phyloP scores from a whole-genome alignment of 2,329 filamentous ascomycete species.

The Zalaria obscura region DNA sequence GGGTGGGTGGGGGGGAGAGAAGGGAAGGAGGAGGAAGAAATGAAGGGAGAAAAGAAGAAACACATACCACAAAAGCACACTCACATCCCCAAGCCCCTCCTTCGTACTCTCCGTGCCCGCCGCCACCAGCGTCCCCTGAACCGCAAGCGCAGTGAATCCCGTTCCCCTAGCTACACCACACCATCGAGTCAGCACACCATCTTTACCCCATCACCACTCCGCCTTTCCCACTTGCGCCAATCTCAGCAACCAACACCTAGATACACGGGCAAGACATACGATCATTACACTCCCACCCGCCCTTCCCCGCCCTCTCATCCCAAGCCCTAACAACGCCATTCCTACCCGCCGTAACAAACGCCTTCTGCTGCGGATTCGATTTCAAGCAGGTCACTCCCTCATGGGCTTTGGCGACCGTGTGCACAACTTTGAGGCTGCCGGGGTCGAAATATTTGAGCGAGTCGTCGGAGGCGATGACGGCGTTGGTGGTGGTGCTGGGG shows the following conservation, averaged over 20 bases:
- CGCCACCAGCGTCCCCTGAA: constrained; percentile 47
- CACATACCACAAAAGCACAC: constrained; percentile 16
- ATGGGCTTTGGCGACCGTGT: constrained; percentile 30
- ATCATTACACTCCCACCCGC: constrained; percentile 13
- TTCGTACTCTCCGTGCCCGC: constrained; percentile 51
- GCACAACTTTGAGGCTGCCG: constrained; percentile 36
- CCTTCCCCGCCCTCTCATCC: constrained; percentile 41
- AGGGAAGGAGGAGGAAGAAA: background rate
- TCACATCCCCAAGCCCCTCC: constrained; percentile 23
- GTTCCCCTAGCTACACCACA: constrained; percentile 18
- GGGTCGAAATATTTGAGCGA: constrained; percentile 53
- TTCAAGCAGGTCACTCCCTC: constrained; percentile 50
- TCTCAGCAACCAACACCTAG: background rate
- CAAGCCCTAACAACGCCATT: constrained; percentile 54
- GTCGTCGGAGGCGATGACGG: constrained; percentile 56
- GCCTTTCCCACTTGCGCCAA: too few relatives aligned
- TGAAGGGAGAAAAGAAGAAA: background rate
- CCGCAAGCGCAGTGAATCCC: constrained; percentile 51
- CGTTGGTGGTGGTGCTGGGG: constrained; percentile 29
- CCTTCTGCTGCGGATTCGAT: constrained; percentile 21
- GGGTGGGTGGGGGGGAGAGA: too few relatives aligned
- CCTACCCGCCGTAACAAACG: constrained; percentile 56
- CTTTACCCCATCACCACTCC: too few relatives aligned
- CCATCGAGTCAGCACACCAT: too few relatives aligned
- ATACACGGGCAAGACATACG: too few relatives aligned